Evolutionary conservation across 345 rosid species (phyloP).

Genomic region (Mallotus nudiflorus): DNA sequence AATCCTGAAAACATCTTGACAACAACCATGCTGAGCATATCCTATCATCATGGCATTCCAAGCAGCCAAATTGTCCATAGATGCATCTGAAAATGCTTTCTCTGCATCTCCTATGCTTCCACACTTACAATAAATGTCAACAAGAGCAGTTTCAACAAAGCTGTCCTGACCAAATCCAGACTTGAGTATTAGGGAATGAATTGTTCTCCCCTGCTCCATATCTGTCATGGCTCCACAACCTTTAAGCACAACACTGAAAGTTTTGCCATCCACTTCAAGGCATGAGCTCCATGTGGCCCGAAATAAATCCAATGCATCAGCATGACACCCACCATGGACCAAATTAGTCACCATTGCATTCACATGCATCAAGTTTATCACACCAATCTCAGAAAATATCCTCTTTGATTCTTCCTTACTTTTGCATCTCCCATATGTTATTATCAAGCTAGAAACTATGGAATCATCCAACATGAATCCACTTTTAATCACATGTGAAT

Average conservation of each 20-base stretch:
- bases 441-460: slow-evolving; percentile 37
- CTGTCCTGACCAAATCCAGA: slow-evolving; percentile 11
- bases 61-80: slow-evolving; percentile 9
- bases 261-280: slow-evolving; percentile 28
- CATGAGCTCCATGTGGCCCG: slow-evolving; percentile 14
- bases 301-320: slow-evolving; percentile 38
- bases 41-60: slow-evolving; percentile 24
- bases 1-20: neutral
- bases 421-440: slow-evolving; percentile 38
- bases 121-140: slow-evolving; percentile 15
- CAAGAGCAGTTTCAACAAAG: slow-evolving; percentile 17
- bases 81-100: slow-evolving; percentile 3
- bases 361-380: slow-evolving; percentile 24
- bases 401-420: slow-evolving; percentile 25
- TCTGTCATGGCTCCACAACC: slow-evolving; percentile 14
- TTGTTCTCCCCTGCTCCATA: slow-evolving; percentile 18
- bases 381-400: slow-evolving; percentile 29
- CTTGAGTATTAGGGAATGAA: slow-evolving; percentile 17
- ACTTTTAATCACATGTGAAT: slow-evolving; percentile 34
- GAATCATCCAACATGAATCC: slow-evolving; percentile 35
- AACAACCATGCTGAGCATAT: slow-evolving; percentile 16
- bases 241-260: slow-evolving; percentile 19
- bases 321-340: slow-evolving; percentile 24
- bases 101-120: slow-evolving; percentile 12
- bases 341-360: slow-evolving; percentile 31